Evolutionary conservation across 1,139 yeast species (phyloP), one percentile per base, ranked within the genome.

Genomic region (Candida tetrigidarum): DNA sequence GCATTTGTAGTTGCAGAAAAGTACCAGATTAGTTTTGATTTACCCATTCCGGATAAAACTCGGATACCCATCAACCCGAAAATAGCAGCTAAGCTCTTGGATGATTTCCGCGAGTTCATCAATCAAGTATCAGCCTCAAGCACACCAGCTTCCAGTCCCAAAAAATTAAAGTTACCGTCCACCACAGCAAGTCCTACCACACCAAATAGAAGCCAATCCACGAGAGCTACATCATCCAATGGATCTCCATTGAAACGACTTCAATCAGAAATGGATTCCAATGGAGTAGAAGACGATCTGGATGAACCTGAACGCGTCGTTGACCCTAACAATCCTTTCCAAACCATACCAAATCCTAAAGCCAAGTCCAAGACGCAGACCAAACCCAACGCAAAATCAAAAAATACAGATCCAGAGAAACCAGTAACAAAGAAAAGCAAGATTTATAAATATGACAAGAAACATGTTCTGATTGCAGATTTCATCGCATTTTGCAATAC

Each of bases 21-120:
- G 51, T 73, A 78, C 40, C 66, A 66, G 18, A 64, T 67, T n/a
- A 62, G 62, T 32, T 64, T 76, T 29, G 60, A 69, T 11, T 63
- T 81, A 9, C 79, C 83, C 0, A 71, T 66, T 4, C 82, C 86
- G 1, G 65, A 68, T 16, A 46, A 68, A 18, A 72, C 69, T 36
- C 74, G 72, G 49, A 76, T 85, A 8, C 92, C 93, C 0, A 62
- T 83, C 3, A 85, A 83, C 11, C 83, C 83, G 0, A 72, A 72
- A 44, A 56, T 66, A 2, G 66, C 76, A 0, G 57, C 61, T 5
- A 67, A 69, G 39, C 52, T 78, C 10, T 54, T 84, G 12, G 68
- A 61, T 15, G 76, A 76, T 23, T 80, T 84, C 48, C 64, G 81
- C 30, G 66, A 55, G 14, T 60, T 56, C 27, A 61, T 68, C 30